Base-by-base conservation (phyloP, 1,284 basidiomycete species). In the Irpex sp. region DNA sequence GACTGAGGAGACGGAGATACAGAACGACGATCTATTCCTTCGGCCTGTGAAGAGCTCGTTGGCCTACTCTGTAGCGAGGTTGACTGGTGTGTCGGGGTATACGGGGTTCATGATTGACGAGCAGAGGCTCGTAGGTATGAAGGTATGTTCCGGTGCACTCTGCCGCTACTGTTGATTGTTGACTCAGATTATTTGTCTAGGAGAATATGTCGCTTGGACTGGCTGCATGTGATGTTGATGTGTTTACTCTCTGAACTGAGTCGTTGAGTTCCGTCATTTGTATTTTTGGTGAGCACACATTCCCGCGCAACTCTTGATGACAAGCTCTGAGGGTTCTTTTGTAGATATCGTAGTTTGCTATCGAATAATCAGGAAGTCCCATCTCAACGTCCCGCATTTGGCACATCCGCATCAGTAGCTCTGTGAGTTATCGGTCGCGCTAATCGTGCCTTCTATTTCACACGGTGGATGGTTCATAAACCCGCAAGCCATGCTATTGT, bases 91-190 rank as follows among this genome's bases (percentile, higher is more conserved):
- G 52, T 36, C 61, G 21, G 56, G 55, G 9, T 71, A 70, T 59
- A 67, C 66, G 2, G 70, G 71, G 7, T 72, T 73, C 58, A 71
- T 73, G 70, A 67, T 73, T 56, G 71, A 72, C 58, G 72, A 73
- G 47, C 71, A 73, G 61, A 37, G 72, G 54, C 64, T 74, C 35
- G 61, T 74, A 55, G 73, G 73, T 35, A 63, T 74, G 59, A 72
- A 71, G 69, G 73, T 73, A 47, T 39, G 73, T 64, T 2, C 12
- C n/a, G 57, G 33, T 52, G 35, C n/a, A 51, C 39, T 19, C 49
- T 36, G n/a, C 35, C 5, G 7, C 47, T n/a, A 9, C 14, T 4
- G 39, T 45, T 23, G 28, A 21, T 23, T 23, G 10, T 33, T 16
- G 1, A 12, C 16, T 3, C 35, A 39, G 33, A 19, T 49, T 53